Percentiles rank a stretch among this genome's conserved stretches.
Conservation (phyloP, 176 grass and related monocot genomes). For the sorghum (Sorghum bicolor) region DNA sequence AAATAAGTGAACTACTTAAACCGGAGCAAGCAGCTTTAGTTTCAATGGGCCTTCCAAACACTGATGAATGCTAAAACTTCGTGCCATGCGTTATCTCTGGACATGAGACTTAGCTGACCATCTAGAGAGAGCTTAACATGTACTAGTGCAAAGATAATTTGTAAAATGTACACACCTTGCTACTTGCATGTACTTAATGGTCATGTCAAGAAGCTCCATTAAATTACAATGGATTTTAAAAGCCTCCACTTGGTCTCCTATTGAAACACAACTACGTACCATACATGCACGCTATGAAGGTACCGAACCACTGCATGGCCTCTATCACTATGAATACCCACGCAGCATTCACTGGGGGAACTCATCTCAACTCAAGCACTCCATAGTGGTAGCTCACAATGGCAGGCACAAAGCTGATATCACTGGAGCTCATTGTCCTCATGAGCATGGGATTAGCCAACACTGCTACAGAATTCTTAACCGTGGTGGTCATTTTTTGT, state of each 20-base stretch:
- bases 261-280: background rate
- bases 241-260: background rate
- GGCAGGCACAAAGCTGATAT: background rate
- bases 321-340: constrained; percentile 21
- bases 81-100: too few relatives aligned
- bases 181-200: background rate
- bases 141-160: too few relatives aligned
- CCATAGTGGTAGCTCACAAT: background rate
- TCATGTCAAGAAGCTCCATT: background rate
- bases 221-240: background rate
- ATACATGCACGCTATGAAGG: background rate
- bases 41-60: too few relatives aligned
- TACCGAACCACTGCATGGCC: background rate
- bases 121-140: too few relatives aligned
- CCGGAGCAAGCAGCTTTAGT: too few relatives aligned
- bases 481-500: too few relatives aligned
- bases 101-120: too few relatives aligned
- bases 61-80: too few relatives aligned
- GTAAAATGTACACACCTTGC: too few relatives aligned
- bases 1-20: too few relatives aligned
- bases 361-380: background rate
- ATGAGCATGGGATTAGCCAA: constrained; percentile 12
- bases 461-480: too few relatives aligned
- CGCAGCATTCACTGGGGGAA: background rate
- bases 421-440: constrained; percentile 13